Conservation (phyloP, 768 basidiomycete species). For the Ramaria sp. region DNA sequence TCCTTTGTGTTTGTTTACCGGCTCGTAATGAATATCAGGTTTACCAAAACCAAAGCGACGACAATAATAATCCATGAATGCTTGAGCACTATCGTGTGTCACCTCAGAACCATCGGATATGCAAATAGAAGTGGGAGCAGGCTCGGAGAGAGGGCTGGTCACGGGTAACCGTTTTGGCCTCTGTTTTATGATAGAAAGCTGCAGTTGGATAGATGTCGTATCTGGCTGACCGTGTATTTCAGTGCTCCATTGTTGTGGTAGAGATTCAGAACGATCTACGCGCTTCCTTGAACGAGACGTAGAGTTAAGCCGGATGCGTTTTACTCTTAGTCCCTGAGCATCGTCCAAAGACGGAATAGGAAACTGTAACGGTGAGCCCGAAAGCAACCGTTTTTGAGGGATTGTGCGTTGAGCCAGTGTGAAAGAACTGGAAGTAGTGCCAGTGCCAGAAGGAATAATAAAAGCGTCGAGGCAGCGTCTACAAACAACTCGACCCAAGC, state of each 20-base stretch:
- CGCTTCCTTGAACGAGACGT: not conserved
- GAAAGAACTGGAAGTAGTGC: not conserved
- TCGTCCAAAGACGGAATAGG: not conserved
- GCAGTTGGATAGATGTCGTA: no score
- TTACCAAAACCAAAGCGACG: slow-evolving; percentile 60
- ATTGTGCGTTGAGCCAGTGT: not conserved
- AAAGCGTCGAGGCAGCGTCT: not conserved
- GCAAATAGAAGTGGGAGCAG: not conserved
- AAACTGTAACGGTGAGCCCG: not conserved
- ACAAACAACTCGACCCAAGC: slow-evolving; percentile 3
- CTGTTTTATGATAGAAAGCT: not conserved
- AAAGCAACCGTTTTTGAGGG: slow-evolving; percentile 4
- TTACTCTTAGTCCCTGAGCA: not conserved
- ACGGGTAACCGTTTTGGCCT: not conserved
- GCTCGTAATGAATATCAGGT: slow-evolving; percentile 55
- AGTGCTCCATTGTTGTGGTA: not conserved
- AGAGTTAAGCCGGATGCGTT: not conserved
- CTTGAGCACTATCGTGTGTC: slow-evolving; percentile 60
- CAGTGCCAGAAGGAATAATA: not conserved
- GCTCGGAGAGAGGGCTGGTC: not conserved
- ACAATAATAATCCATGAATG: slow-evolving; percentile 96
- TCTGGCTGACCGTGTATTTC: no score
- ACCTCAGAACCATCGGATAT: slow-evolving; percentile 51
- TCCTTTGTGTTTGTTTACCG: slow-evolving; percentile 16
- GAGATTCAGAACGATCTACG: not conserved